A percentile compares a stretch with the other conserved stretches of the same genome.
phyloP scores from a whole-genome alignment of 805 yeast genomes.

The Wickerhamiella parazyma region DNA sequence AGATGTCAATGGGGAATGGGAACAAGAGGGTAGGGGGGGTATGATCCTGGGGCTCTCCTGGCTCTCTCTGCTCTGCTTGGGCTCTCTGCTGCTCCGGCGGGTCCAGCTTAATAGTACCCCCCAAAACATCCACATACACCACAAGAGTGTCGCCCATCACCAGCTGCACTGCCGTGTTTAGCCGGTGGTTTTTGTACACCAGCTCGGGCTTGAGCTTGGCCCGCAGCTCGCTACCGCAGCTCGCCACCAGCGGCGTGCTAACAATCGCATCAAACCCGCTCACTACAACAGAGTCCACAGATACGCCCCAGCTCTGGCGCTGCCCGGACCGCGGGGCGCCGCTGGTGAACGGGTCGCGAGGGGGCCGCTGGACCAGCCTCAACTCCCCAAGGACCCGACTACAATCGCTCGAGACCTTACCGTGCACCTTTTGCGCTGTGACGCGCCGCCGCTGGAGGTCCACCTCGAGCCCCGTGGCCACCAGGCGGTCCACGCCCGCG shows the following conservation, averaged over 20 bases:
- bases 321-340: not conserved
- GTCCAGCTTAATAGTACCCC: not conserved
- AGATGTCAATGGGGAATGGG: conserved; percentile 3
- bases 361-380: not conserved
- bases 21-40: not conserved
- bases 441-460: not conserved
- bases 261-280: not conserved
- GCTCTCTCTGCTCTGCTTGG: not conserved
- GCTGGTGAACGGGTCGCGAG: not conserved
- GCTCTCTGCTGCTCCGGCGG: not conserved
- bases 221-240: not conserved
- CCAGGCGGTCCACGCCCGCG: conserved; percentile 15
- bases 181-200: not conserved
- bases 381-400: not conserved
- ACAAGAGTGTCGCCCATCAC: not conserved
- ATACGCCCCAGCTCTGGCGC: not conserved
- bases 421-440: not conserved
- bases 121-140: not conserved
- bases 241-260: conserved; percentile 6
- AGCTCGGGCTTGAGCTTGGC: conserved; percentile 7
- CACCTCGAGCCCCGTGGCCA: conserved; percentile 2
- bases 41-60: not conserved
- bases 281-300: conserved; percentile 4
- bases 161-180: not conserved
- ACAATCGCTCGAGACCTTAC: not conserved